Conservation (phyloP, 805 yeast genomes). For the Myxozyma udenii region DNA sequence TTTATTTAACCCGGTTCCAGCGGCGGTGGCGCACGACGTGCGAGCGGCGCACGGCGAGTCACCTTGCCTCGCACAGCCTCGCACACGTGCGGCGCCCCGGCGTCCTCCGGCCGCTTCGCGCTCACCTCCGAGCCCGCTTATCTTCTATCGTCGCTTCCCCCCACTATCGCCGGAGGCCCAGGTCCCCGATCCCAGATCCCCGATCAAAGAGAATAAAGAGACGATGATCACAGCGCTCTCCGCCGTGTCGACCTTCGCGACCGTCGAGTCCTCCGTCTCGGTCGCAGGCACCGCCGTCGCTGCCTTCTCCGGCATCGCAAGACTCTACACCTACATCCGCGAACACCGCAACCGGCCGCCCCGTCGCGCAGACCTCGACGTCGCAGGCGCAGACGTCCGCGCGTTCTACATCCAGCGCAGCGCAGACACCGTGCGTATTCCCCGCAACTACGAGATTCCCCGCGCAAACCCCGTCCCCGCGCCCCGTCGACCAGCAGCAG, state of each 20-base stretch:
- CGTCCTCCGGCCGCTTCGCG: no score
- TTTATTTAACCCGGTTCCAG: not conserved
- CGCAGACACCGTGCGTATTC: slow-evolving; percentile 15
- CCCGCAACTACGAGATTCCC: slow-evolving; percentile 20
- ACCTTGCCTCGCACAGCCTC: no score
- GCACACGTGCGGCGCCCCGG: no score
- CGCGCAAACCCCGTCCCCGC: not conserved
- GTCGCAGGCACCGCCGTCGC: slow-evolving; percentile 16
- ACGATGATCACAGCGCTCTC: not conserved
- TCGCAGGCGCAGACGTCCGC: slow-evolving; percentile 1
- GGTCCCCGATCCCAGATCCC: no score
- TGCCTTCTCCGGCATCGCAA: slow-evolving; percentile 7
- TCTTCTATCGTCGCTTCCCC: no score
- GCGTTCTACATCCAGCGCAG: slow-evolving; percentile 19
- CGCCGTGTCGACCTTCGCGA: slow-evolving; percentile 6
- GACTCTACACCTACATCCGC: slow-evolving; percentile 4
- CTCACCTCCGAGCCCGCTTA: no score
- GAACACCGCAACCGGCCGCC: slow-evolving; percentile 8
- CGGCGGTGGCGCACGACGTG: no score
- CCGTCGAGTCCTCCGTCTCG: slow-evolving; percentile 10
- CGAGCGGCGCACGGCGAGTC: no score
- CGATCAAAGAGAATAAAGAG: no score
- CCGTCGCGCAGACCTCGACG: slow-evolving; percentile 9
- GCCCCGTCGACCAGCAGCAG: not conserved
- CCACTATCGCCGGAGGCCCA: no score